phyloP scores from a whole-genome alignment of 768 basidiomycete genomes.

The Pleurotus citrinopileatus region DNA sequence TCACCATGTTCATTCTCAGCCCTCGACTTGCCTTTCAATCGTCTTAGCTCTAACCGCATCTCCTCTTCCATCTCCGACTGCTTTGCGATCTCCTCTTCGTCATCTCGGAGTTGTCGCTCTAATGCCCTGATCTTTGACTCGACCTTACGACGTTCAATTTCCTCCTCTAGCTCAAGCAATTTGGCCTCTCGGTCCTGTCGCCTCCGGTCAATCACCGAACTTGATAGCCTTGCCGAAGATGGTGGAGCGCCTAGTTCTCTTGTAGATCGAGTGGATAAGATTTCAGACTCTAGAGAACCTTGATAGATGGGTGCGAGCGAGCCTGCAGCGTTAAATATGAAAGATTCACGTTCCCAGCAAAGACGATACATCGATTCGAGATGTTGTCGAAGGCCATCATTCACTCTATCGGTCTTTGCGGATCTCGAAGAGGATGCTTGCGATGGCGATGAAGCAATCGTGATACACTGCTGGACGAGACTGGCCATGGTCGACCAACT shows the following conservation, averaged over 20 bases:
- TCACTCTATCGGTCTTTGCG: too few species aligned
- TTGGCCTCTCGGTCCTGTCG: too few species aligned
- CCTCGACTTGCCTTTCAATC: not conserved
- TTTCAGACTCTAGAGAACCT: not conserved
- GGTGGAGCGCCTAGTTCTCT: not conserved
- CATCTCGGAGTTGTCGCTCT: not conserved
- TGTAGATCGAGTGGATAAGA: not conserved
- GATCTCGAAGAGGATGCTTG: not conserved
- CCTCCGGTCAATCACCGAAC: too few species aligned
- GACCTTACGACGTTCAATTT: not conserved
- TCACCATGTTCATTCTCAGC: not conserved
- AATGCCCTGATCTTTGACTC: not conserved
- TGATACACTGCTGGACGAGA: not conserved
- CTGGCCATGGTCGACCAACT: not conserved
- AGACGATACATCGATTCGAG: not conserved
- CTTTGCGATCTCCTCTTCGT: not conserved
- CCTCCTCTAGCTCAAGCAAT: not conserved
- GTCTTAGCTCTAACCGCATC: not conserved
- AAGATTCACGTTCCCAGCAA: not conserved
- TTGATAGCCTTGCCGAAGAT: too few species aligned
- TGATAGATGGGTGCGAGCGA: not conserved
- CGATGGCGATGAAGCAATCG: not conserved
- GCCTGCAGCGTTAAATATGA: not conserved
- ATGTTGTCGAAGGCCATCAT: not conserved
- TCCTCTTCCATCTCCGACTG: not conserved